These are phyloP conservation scores for Hibiscus mutabilis DNA, from an alignment of 345 rosid species.

Conservation along the genomic window DNA sequence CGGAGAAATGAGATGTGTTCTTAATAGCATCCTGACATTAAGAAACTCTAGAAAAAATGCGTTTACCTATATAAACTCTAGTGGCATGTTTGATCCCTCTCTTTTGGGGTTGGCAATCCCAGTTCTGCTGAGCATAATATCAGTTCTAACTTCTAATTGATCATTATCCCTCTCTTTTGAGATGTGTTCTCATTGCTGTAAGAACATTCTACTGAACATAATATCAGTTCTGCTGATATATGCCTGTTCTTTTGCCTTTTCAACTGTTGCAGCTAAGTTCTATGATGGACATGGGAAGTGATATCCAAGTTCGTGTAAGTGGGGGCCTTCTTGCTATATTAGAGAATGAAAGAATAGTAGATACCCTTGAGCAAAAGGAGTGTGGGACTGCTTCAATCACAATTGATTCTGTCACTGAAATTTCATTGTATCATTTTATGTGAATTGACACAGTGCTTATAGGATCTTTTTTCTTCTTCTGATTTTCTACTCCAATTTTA, in stretches of 20 bases:
- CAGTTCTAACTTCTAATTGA: background rate
- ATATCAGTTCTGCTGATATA: background rate
- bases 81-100: background rate
- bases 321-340: slow-evolving; percentile 95
- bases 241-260: slow-evolving; percentile 14
- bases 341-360: slow-evolving; percentile 88
- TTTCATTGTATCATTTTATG: slow-evolving; percentile 68
- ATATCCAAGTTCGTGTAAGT: slow-evolving; percentile 82
- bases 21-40: background rate
- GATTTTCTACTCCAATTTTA: background rate
- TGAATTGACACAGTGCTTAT: background rate
- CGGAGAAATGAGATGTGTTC: background rate
- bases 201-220: background rate
- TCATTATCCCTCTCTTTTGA: too few species aligned
- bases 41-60: background rate
- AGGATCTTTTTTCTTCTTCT: background rate
- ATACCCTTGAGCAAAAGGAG: slow-evolving; percentile 75
- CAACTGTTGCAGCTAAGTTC: slow-evolving; percentile 62
- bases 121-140: background rate
- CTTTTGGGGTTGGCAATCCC: background rate
- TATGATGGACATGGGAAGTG: slow-evolving; percentile 94
- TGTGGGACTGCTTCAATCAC: slow-evolving; percentile 68
- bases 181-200: background rate
- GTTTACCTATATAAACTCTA: background rate
- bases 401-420: slow-evolving; percentile 67